A percentile compares a stretch with the other conserved stretches of the same genome.
Conservation (phyloP, 1,284 basidiomycete species). For the Cerrena zonata region DNA sequence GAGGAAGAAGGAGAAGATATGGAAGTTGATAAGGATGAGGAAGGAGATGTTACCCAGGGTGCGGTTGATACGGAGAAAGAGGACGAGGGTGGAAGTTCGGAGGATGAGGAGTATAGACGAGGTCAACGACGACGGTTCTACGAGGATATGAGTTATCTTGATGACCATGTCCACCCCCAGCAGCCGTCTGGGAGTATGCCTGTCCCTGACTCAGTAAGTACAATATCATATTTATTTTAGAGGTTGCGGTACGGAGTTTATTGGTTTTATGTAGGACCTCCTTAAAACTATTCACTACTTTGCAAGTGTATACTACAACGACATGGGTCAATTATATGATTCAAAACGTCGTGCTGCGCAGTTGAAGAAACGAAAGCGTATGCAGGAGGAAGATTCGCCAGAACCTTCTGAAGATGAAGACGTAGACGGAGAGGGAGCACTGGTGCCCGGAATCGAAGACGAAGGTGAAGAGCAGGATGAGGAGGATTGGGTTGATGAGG, state of each 20-base stretch:
- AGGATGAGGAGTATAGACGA: conserved; percentile 24
- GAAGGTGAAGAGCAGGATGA: background rate
- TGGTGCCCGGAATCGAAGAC: conserved; percentile 10
- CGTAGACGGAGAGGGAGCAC: conserved; percentile 5
- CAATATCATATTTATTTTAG: background rate
- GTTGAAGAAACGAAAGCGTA: conserved; percentile 12
- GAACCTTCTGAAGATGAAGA: conserved; percentile 8
- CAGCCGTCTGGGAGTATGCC: background rate
- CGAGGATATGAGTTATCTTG: conserved; percentile 35
- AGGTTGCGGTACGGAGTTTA: no score
- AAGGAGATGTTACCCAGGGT: conserved; percentile 11
- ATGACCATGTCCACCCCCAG: conserved; percentile 5
- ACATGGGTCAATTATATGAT: conserved; percentile 53
- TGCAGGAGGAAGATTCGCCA: conserved; percentile 18
- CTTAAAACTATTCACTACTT: conserved; percentile 67
- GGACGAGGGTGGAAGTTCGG: conserved; percentile 16
- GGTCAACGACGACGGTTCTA: conserved; percentile 31
- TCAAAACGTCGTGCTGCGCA: conserved; percentile 21
- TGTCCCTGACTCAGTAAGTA: background rate
- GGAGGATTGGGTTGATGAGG: conserved; percentile 9
- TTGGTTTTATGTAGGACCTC: conserved; percentile 52
- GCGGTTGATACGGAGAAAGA: conserved; percentile 16
- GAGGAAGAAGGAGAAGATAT: conserved; percentile 18
- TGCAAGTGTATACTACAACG: conserved; percentile 56
- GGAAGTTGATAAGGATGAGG: conserved; percentile 13